Percentiles rank a stretch among this genome's conserved stretches.
These are phyloP conservation scores for Coccinonectria pachysandricola DNA, from an alignment of 2,329 filamentous ascomycete genomes.

Conservation along the genomic window DNA sequence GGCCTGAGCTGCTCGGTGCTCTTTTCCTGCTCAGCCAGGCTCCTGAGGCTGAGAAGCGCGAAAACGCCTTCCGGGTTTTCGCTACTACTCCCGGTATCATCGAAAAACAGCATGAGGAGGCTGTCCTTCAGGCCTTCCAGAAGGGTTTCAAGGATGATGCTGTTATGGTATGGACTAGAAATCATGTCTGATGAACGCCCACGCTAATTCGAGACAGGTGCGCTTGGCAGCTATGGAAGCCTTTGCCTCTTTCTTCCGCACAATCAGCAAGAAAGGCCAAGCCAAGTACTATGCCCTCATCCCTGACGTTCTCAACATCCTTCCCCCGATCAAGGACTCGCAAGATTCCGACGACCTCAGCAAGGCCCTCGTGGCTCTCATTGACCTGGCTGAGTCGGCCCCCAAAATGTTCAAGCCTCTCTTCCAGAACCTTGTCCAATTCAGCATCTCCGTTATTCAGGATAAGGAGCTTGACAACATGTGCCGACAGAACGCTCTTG, in stretches of 20 bases:
- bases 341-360: constrained; percentile 85
- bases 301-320: constrained; percentile 84
- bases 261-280: constrained; percentile 78
- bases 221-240: constrained; percentile 92
- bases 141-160: constrained; percentile 87
- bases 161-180: constrained; percentile 50
- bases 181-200: too few relatives aligned
- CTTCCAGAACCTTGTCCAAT: constrained; percentile 88
- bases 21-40: constrained; percentile 90
- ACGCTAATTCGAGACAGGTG: constrained; percentile 48
- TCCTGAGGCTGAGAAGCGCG: constrained; percentile 69
- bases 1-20: constrained; percentile 78
- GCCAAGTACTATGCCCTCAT: constrained; percentile 79
- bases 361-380: constrained; percentile 79
- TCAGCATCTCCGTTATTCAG: constrained; percentile 86
- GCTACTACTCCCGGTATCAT: constrained; percentile 92
- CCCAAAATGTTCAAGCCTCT: constrained; percentile 95
- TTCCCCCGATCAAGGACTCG: constrained; percentile 86
- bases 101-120: constrained; percentile 86
- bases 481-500: constrained; percentile 86
- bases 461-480: constrained; percentile 91
- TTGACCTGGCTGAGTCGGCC: constrained; percentile 87
- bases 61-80: constrained; percentile 91
- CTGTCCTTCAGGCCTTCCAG: constrained; percentile 79
- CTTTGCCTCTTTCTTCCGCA: constrained; percentile 92